phyloP scores from a whole-genome alignment of 2,329 filamentous ascomycete species.

The Cercospora sp. region DNA sequence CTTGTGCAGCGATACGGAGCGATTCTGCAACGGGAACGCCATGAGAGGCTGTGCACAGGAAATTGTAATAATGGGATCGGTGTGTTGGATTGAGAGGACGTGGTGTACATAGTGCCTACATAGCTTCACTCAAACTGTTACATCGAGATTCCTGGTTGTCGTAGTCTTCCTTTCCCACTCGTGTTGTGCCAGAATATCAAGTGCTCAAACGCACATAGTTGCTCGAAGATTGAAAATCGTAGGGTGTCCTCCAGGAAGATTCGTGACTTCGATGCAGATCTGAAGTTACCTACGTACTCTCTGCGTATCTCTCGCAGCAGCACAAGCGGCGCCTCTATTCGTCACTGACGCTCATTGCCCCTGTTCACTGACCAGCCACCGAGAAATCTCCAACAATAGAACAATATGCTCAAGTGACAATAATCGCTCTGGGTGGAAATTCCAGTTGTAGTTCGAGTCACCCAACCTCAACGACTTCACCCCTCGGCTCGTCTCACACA shows the following conservation, averaged over 20 bases:
- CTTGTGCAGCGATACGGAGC: not conserved
- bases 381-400: not conserved
- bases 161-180: not conserved
- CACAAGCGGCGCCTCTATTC: too few species aligned
- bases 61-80: not conserved
- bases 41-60: not conserved
- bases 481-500: not conserved
- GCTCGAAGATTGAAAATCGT: not conserved
- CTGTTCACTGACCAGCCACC: not conserved
- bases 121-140: not conserved
- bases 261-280: not conserved
- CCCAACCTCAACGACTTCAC: not conserved
- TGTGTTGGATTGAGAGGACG: not conserved
- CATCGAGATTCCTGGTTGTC: not conserved
- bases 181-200: not conserved
- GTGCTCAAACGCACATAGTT: not conserved
- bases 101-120: not conserved
- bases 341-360: not conserved
- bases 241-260: not conserved
- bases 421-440: not conserved
- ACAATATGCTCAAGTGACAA: not conserved
- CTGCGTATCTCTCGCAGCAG: not conserved
- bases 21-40: not conserved
- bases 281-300: not conserved
- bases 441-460: not conserved